These are phyloP conservation scores for Chlorella vulgaris DNA, from an alignment of 139 green algal genomes.

Conservation along the genomic window DNA sequence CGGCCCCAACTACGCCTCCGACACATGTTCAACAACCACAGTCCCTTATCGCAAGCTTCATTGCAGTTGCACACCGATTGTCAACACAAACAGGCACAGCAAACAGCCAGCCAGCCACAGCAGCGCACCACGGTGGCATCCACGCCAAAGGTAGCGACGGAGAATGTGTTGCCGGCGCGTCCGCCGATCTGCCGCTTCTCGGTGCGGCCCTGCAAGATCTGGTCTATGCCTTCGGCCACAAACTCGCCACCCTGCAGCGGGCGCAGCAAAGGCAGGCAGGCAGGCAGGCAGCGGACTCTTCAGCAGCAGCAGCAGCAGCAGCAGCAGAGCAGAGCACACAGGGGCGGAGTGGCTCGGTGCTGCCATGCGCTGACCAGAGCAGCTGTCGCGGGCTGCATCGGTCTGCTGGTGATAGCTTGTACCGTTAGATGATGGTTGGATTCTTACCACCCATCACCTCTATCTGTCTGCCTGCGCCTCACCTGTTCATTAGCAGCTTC, in stretches of 20 bases:
- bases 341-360: not conserved
- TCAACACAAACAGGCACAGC: no score
- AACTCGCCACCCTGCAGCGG: conserved; percentile 59
- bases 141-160: conserved; percentile 71
- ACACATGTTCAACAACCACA: not conserved
- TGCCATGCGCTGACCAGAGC: no score
- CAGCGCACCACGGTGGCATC: conserved; percentile 9
- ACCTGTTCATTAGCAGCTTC: conserved; percentile 47
- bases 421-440: no score
- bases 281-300: not conserved
- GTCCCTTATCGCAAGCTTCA: no score
- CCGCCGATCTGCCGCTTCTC: conserved; percentile 87
- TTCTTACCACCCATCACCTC: no score
- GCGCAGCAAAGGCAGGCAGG: not conserved
- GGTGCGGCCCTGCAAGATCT: conserved; percentile 83
- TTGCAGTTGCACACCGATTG: no score
- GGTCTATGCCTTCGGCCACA: conserved; percentile 80
- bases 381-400: no score
- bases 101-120: no score
- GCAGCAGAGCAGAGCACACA: not conserved
- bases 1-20: no score
- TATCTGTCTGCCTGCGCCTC: no score
- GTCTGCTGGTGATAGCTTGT: no score
- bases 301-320: not conserved
- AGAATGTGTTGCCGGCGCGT: conserved; percentile 83